Percentiles rank a stretch among this genome's conserved stretches.
These are phyloP conservation scores for Hypomyces rosellus DNA, from an alignment of 2,329 filamentous ascomycete species.

Conservation along the genomic window DNA sequence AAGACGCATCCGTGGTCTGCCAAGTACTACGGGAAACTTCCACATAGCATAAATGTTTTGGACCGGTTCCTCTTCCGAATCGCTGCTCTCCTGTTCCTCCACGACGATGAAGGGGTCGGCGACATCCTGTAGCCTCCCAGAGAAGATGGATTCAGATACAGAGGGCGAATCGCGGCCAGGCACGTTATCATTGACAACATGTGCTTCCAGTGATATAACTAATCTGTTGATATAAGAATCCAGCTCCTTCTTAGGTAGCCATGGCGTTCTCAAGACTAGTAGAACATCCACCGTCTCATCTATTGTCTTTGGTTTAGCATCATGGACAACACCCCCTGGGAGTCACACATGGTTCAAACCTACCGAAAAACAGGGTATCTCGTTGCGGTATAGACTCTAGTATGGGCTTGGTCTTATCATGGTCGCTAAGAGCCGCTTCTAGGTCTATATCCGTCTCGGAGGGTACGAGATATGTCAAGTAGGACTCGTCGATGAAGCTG, in stretches of 20 bases:
- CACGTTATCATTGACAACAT: slow-evolving; percentile 53
- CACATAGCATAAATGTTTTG: slow-evolving; percentile 50
- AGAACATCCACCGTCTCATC: slow-evolving; percentile 69
- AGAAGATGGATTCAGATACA: slow-evolving; percentile 55
- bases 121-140: slow-evolving; percentile 43
- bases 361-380: slow-evolving; percentile 67
- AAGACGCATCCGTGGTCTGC: slow-evolving; percentile 56
- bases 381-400: slow-evolving; percentile 56
- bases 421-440: slow-evolving; percentile 43
- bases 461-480: slow-evolving; percentile 56
- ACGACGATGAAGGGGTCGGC: slow-evolving; percentile 46
- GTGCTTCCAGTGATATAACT: slow-evolving; percentile 60
- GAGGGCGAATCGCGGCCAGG: slow-evolving; percentile 40
- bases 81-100: slow-evolving; percentile 31
- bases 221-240: slow-evolving; percentile 55
- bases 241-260: slow-evolving; percentile 50
- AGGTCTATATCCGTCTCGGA: slow-evolving; percentile 48
- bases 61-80: slow-evolving; percentile 15
- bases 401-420: slow-evolving; percentile 37
- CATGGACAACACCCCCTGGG: too few species aligned
- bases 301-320: slow-evolving; percentile 26
- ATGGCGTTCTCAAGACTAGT: slow-evolving; percentile 59
- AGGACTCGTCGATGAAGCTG: slow-evolving; percentile 50
- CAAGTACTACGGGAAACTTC: slow-evolving; percentile 54
- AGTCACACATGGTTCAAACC: slow-evolving; percentile 16